Evolutionary conservation across 2,329 filamentous ascomycete genomes (phyloP), one percentile per base, ranked within the genome.

Genomic region (Venturia oleaginea): DNA sequence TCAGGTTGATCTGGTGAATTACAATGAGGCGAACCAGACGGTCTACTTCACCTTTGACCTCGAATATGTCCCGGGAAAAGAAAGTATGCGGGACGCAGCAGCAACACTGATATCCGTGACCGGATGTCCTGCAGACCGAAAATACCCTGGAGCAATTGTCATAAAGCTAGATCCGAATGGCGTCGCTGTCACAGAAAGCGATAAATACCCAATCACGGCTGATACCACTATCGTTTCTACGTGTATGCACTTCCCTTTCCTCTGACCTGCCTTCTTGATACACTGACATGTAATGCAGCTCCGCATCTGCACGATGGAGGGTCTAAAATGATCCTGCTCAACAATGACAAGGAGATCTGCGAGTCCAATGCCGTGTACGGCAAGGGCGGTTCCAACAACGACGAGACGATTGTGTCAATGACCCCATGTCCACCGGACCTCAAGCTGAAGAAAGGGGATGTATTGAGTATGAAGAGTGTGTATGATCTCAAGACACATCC

Each of bases 281-380:
- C 11, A 8, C 43, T 15, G 22, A 8, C 43, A 1, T 8, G 19
- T 48, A 22, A 1, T 8, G 19, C 22, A 48, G 22, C 19, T 48
- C 43, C 4, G 15, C 64, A 64, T 15, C 5, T 65, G 19, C 64
- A 65, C 30, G 60, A 37, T 22, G 64, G 60, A 3, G 64, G 64
- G 15, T 27, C 1, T 22, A 4, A 17, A 24, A 65, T 65, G 61
- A 22, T 37, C 17, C 7, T 64, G 61, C 17, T 32, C 32, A 37
- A n/a, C 42, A 62, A 62, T 19, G 61, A 51, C 5, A 62, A 62
- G n/a, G 40, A 62, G 24, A 24, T 62, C 40, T 62, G 61, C 32
- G 43, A 22, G 19, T 62, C 40, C 6, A 54, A 46, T 24, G 34
- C 61, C 42, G 54, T 62, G n/a, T 51, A 62, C 17, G n/a, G 34